Evolutionary conservation across 805 yeast genomes (phyloP), one percentile per base, ranked within the genome.

Genomic region (Myxozyma lipomycoides): DNA sequence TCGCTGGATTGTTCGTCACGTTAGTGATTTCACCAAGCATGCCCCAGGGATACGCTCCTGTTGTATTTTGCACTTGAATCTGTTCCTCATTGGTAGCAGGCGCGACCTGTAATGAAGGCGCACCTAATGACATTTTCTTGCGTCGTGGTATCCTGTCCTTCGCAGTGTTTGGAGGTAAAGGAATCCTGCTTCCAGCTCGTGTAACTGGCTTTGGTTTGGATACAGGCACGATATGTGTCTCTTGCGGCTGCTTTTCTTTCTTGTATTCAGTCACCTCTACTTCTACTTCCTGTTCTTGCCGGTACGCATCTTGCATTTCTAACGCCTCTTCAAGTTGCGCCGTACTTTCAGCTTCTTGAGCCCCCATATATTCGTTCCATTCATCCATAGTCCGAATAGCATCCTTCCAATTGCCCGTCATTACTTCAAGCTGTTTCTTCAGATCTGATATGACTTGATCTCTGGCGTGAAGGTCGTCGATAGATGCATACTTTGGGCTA

Each of bases 361-460:
- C 44, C 6, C 43, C 58, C 49, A 61, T 45, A 22, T 58, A 58
- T 17, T 50, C 44, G 39, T 55, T 55, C 68, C 68, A 64, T 42
- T 60, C 54, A 34, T 64, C 62, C 63, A 64, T 59, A 7, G 66
- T 62, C 35, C 51, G 54, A 17, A 64, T 48, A 1, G 67, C 64
- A 17, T 48, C 54, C 28, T 60, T 52, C 67, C 67, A 64, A 40
- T 59, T 65, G 7, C 38, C 42, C 2, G 58, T 62, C 39, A 56
- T 56, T 3, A 39, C 48, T 3, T 48, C 56, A 28, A 64, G 55
- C 36, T 64, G 62, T 26, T 44, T 44, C 28, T 50, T 45, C 32
- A 64, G 40, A 23, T 39, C 34, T 24, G 41, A 48, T 6, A 61
- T 52, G 24, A 59, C 52, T 19, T 35, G 28, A n/a, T 59, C 58